Conservation (phyloP, 441 rosid genomes). For the Populus hybrid region DNA sequence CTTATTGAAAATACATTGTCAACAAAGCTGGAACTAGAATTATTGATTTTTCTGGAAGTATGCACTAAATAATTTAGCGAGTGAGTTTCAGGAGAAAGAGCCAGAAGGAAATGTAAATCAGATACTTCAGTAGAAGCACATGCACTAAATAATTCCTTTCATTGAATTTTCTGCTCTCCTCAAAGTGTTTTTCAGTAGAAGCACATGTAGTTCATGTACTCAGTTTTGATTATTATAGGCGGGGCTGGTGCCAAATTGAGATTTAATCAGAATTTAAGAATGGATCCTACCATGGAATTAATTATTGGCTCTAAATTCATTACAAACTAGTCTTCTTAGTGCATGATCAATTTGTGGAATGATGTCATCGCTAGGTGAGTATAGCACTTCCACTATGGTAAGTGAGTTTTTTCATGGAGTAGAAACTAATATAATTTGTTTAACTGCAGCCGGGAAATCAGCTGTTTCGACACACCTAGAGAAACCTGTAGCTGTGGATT, state of each 20-base stretch:
- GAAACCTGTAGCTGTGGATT: constrained; percentile 28
- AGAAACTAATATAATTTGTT: constrained; percentile 18
- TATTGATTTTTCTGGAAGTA: background rate
- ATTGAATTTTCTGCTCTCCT: background rate
- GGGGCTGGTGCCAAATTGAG: background rate
- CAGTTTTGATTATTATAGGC: background rate
- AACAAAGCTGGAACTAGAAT: background rate
- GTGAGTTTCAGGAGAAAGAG: background rate
- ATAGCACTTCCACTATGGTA: background rate
- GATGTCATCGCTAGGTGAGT: background rate
- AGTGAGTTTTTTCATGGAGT: constrained; percentile 7
- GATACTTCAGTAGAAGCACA: background rate
- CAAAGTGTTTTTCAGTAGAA: constrained; percentile 2
- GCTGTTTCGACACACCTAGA: constrained; percentile 26
- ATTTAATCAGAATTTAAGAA: background rate
- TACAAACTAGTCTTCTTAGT: background rate
- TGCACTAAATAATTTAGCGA: background rate
- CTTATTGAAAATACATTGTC: background rate
- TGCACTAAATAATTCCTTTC: background rate
- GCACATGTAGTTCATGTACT: background rate
- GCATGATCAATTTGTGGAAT: background rate
- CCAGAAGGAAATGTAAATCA: background rate
- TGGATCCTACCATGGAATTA: background rate
- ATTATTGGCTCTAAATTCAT: background rate
- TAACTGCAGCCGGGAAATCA: constrained; percentile 35